Conservation (phyloP, 176 grass and related monocot genomes). For the Puccinellia tenuiflora region DNA sequence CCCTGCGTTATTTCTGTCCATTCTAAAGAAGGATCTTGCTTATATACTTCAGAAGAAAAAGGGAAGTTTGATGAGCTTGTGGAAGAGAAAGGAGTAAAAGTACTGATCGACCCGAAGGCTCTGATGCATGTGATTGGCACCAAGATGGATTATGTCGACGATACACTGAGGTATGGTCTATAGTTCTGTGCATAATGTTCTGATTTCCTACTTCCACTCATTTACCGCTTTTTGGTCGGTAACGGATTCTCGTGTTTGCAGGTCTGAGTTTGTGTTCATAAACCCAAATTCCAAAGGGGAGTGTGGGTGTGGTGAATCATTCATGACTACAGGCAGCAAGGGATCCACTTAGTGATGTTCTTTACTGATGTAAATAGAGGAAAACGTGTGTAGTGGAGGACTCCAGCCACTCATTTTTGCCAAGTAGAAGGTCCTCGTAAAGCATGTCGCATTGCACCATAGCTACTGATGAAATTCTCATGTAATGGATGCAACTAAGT, state of each 20-base stretch:
- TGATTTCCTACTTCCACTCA: background rate
- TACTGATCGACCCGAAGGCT: conserved; percentile 82
- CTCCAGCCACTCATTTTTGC: background rate
- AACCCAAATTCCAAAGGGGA: conserved; percentile 69
- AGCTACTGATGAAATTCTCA: background rate
- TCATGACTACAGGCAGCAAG: conserved; percentile 65
- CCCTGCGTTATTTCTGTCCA: background rate
- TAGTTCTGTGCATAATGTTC: background rate
- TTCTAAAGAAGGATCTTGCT: background rate
- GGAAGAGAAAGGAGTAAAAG: conserved; percentile 74
- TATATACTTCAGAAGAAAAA: no score
- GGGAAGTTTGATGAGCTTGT: conserved; percentile 55
- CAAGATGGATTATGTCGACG: conserved; percentile 78
- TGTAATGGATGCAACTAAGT: background rate
- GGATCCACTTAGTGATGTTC: conserved; percentile 25
- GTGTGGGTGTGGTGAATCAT: conserved; percentile 82
- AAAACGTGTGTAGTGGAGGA: background rate
- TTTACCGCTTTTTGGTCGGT: background rate
- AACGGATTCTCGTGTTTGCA: conserved; percentile 2
- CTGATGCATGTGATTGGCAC: conserved; percentile 49
- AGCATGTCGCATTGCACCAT: background rate
- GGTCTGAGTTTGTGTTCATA: conserved; percentile 75
- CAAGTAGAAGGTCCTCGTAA: background rate
- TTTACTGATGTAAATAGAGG: background rate
- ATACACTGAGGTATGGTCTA: conserved; percentile 51